Percentiles rank a stretch among this genome's conserved stretches.
These are phyloP conservation scores for Lyophyllum shimeji DNA, from an alignment of 768 basidiomycete genomes.

Conservation along the genomic window DNA sequence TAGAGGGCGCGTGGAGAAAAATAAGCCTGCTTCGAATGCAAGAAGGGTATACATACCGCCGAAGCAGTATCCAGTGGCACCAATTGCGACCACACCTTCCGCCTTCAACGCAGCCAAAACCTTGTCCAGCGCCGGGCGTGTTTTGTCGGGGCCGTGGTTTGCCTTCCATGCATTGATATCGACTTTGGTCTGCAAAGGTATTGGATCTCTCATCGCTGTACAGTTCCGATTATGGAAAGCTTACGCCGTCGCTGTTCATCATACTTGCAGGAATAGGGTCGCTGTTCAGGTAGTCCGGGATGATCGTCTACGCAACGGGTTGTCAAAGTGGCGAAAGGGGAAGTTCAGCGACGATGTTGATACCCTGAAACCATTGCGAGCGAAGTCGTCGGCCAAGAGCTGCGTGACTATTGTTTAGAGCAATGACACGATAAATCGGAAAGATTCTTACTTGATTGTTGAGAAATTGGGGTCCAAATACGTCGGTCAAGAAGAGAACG, in stretches of 20 bases:
- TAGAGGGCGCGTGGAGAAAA: constrained; percentile 15
- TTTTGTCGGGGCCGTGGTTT: constrained; percentile 36
- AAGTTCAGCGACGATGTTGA: neutral
- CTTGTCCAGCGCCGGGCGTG: constrained; percentile 52
- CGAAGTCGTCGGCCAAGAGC: constrained; percentile 44
- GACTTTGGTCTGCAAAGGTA: constrained; percentile 25
- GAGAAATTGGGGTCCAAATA: constrained; percentile 47
- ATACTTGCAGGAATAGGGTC: constrained; percentile 39
- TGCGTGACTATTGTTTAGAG: constrained; percentile 10
- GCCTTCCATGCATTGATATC: constrained; percentile 43
- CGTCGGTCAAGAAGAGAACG: constrained; percentile 52
- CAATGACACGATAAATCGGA: neutral
- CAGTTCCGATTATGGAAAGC: neutral
- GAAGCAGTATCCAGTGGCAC: constrained; percentile 68
- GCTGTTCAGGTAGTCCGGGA: constrained; percentile 41
- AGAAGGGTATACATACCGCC: constrained; percentile 43
- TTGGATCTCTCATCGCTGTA: neutral
- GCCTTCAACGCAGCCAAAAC: constrained; percentile 57
- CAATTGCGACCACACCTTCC: constrained; percentile 57
- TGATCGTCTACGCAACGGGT: constrained; percentile 28
- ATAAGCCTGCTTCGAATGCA: neutral
- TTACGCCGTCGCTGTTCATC: constrained; percentile 28
- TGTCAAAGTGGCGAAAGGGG: neutral
- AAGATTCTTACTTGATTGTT: constrained; percentile 42
- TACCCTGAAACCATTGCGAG: constrained; percentile 46